Percentiles rank a stretch among this genome's conserved stretches.
Conservation (phyloP, 2,329 filamentous ascomycete genomes). For the Cordyceps javanica region DNA sequence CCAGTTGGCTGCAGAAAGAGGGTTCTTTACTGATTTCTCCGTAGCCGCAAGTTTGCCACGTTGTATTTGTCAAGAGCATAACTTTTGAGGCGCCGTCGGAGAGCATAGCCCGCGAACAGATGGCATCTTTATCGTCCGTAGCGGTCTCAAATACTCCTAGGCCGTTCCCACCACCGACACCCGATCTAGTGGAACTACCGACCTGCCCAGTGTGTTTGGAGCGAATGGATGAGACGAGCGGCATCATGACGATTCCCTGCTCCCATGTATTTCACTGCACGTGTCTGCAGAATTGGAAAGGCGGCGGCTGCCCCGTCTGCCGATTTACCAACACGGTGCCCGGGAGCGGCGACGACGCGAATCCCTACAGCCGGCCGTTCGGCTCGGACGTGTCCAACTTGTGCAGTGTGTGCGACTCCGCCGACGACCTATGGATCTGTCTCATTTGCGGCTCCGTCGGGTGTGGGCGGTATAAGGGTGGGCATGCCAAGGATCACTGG, state of each 20-base stretch:
- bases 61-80: slow-evolving; percentile 89
- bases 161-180: slow-evolving; percentile 63
- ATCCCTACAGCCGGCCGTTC: slow-evolving; percentile 49
- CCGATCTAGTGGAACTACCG: slow-evolving; percentile 81
- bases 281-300: slow-evolving; percentile 93
- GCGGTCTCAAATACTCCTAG: slow-evolving; percentile 42
- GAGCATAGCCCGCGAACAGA: slow-evolving; percentile 52
- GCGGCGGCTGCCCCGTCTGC: slow-evolving; percentile 89
- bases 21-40: slow-evolving; percentile 16
- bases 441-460: slow-evolving; percentile 89
- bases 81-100: slow-evolving; percentile 64
- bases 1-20: background rate
- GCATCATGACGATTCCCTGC: slow-evolving; percentile 89
- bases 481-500: slow-evolving; percentile 90
- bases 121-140: slow-evolving; percentile 39
- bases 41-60: slow-evolving; percentile 86
- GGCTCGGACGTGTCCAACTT: slow-evolving; percentile 58
- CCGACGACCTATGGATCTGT: slow-evolving; percentile 88
- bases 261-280: slow-evolving; percentile 98
- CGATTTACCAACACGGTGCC: slow-evolving; percentile 64
- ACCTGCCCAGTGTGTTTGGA: slow-evolving; percentile 96
- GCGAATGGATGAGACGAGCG: slow-evolving; percentile 96
- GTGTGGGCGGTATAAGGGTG: slow-evolving; percentile 89
- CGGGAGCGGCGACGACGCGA: slow-evolving; percentile 34
- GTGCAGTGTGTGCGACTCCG: slow-evolving; percentile 74